phyloP scores from a whole-genome alignment of 2,329 filamentous ascomycete genomes.

The Ascochyta pisi region DNA sequence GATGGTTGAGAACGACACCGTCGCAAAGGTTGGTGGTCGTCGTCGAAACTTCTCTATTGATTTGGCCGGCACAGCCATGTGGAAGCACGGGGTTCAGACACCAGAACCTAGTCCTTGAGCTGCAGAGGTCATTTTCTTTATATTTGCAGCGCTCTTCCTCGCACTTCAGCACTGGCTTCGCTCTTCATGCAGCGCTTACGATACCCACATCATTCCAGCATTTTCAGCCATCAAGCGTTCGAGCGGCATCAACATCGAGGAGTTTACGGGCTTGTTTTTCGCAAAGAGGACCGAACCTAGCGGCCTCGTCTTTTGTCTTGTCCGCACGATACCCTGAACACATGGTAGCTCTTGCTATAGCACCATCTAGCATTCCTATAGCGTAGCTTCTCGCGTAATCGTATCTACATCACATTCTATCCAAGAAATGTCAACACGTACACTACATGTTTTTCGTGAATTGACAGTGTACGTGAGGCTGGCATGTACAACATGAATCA shows the following conservation, averaged over 20 bases:
- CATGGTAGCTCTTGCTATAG: constrained; percentile 3
- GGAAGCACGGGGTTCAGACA: constrained; percentile 46
- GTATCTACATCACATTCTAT: background rate
- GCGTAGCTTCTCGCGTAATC: background rate
- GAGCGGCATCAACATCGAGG: constrained; percentile 13
- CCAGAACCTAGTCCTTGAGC: constrained; percentile 49
- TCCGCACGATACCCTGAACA: constrained; percentile 18
- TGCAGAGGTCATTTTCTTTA: background rate
- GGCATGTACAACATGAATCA: background rate
- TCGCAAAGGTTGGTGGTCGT: constrained; percentile 23
- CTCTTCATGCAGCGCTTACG: constrained; percentile 19
- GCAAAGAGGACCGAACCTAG: background rate
- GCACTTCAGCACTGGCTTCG: constrained; percentile 4
- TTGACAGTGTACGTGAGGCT: constrained; percentile 7
- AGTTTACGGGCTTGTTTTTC: background rate
- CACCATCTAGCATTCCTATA: constrained; percentile 8
- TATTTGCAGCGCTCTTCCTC: background rate
- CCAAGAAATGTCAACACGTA: background rate
- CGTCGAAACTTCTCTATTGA: constrained; percentile 35
- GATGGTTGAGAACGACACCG: constrained; percentile 2
- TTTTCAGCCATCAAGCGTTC: constrained; percentile 11
- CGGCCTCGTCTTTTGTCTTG: constrained; percentile 6
- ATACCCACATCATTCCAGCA: constrained; percentile 27
- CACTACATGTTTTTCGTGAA: background rate
- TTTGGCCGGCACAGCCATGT: constrained; percentile 39